Conservation (phyloP, 371 early-diverging fungal species). For the Actinomucor elegans region DNA sequence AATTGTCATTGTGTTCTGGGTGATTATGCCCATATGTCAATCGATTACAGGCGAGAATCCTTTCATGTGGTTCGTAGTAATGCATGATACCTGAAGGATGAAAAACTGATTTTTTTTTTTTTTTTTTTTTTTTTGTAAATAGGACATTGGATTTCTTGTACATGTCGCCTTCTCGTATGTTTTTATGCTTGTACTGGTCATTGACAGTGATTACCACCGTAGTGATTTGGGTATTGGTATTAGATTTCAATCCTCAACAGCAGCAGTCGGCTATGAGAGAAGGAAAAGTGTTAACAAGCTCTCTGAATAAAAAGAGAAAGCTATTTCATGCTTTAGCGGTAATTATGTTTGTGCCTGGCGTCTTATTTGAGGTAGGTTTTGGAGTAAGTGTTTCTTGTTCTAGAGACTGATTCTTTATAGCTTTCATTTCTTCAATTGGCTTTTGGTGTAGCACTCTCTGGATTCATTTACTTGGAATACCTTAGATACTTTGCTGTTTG, state of each 20-base stretch:
- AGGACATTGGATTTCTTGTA: slow-evolving; percentile 59
- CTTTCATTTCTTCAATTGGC: slow-evolving; percentile 76
- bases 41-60: slow-evolving; percentile 52
- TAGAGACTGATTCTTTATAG: no score
- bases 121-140: no score
- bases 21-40: slow-evolving; percentile 52
- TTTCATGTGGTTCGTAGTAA: slow-evolving; percentile 64
- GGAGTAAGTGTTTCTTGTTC: no score
- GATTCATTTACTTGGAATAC: slow-evolving; percentile 76
- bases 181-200: slow-evolving; percentile 63
- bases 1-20: slow-evolving; percentile 33
- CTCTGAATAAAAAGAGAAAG: slow-evolving; percentile 77
- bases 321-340: slow-evolving; percentile 85
- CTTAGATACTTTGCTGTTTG: slow-evolving; percentile 76
- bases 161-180: slow-evolving; percentile 40
- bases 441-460: slow-evolving; percentile 75
- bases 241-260: slow-evolving; percentile 41
- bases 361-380: slow-evolving; percentile 63
- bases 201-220: slow-evolving; percentile 55
- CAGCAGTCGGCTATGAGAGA: slow-evolving; percentile 9
- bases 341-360: slow-evolving; percentile 85
- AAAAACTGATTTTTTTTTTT: neutral
- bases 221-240: slow-evolving; percentile 50
- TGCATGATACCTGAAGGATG: neutral
- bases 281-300: slow-evolving; percentile 42